phyloP scores from a whole-genome alignment of 495 filamentous ascomycete genomes.

The Penicillium arizonense region DNA sequence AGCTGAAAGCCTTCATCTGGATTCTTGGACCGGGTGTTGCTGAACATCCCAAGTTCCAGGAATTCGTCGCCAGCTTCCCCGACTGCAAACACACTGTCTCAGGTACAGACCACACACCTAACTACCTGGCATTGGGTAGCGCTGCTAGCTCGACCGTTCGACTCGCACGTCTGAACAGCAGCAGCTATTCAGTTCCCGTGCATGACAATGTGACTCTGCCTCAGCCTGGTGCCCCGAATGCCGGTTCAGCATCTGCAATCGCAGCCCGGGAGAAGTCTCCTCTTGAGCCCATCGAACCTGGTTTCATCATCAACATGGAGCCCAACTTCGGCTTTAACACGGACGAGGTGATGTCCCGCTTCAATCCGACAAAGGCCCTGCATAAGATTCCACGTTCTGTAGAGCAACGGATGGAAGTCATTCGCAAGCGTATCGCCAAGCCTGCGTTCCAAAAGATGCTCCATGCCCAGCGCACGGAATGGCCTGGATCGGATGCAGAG shows the following conservation, averaged over 20 bases:
- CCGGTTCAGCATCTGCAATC: conserved; percentile 10
- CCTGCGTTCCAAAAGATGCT: conserved; percentile 30
- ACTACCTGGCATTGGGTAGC: conserved; percentile 66
- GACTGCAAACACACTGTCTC: conserved; percentile 73
- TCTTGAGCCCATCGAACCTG: conserved; percentile 43
- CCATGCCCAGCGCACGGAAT: conserved; percentile 42
- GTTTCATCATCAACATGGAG: conserved; percentile 60
- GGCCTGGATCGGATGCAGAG: conserved; percentile 72
- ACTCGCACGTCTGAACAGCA: conserved; percentile 65
- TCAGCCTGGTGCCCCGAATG: conserved; percentile 20
- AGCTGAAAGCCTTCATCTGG: conserved; percentile 74
- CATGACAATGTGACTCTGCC: conserved; percentile 51
- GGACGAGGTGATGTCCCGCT: conserved; percentile 42
- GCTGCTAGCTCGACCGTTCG: conserved; percentile 60
- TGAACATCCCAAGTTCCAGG: conserved; percentile 54
- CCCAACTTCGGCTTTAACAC: conserved; percentile 58
- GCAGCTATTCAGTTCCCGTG: conserved; percentile 64
- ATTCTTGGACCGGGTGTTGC: conserved; percentile 69
- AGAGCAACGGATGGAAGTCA: conserved; percentile 28
- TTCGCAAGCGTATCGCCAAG: conserved; percentile 26
- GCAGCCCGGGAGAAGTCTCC: conserved; percentile 12
- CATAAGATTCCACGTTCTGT: conserved; percentile 46
- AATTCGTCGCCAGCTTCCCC: conserved; percentile 64
- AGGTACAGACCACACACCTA: conserved; percentile 66
- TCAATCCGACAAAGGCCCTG: conserved; percentile 49